Evolutionary conservation across 805 yeast genomes (phyloP).

Genomic region (Candida maris): DNA sequence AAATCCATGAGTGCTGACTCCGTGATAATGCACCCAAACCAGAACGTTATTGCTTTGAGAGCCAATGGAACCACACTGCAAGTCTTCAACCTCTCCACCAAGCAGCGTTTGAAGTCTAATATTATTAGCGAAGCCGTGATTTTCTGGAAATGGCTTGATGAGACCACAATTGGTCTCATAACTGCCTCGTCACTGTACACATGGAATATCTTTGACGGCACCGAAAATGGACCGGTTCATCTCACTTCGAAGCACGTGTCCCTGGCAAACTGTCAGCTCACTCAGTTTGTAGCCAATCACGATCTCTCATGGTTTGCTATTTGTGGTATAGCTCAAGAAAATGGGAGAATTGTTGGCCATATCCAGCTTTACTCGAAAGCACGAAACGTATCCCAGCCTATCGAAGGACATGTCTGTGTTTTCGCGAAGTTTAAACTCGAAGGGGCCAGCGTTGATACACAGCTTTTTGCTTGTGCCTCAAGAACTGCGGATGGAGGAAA

Average conservation of each 20-base stretch:
- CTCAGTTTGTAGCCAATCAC: slow-evolving; percentile 80
- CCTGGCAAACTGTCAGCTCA: slow-evolving; percentile 78
- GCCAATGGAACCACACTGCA: slow-evolving; percentile 96
- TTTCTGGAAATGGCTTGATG: slow-evolving; percentile 91
- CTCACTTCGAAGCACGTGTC: slow-evolving; percentile 82
- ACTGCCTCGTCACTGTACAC: slow-evolving; percentile 71
- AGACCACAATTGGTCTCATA: slow-evolving; percentile 73
- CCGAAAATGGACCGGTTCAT: slow-evolving; percentile 74
- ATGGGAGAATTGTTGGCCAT: slow-evolving; percentile 92
- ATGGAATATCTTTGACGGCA: slow-evolving; percentile 83
- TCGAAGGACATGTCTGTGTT: slow-evolving; percentile 95
- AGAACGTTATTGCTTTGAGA: slow-evolving; percentile 84
- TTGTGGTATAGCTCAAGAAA: slow-evolving; percentile 91
- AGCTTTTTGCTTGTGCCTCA: slow-evolving; percentile 90
- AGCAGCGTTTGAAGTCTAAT: slow-evolving; percentile 85
- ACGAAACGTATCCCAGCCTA: slow-evolving; percentile 91
- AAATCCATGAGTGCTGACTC: slow-evolving; percentile 97
- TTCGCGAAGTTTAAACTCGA: slow-evolving; percentile 75
- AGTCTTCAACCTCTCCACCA: slow-evolving; percentile 82
- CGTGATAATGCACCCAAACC: slow-evolving; percentile 93
- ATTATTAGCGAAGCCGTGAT: slow-evolving; percentile 85
- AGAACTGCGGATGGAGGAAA: slow-evolving; percentile 80
- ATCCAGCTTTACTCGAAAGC: slow-evolving; percentile 87
- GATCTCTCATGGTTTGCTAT: slow-evolving; percentile 90
- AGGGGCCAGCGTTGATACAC: slow-evolving; percentile 72